These are phyloP conservation scores for Orbilia quercus DNA, from an alignment of 2,329 filamentous ascomycete genomes.

Conservation along the genomic window DNA sequence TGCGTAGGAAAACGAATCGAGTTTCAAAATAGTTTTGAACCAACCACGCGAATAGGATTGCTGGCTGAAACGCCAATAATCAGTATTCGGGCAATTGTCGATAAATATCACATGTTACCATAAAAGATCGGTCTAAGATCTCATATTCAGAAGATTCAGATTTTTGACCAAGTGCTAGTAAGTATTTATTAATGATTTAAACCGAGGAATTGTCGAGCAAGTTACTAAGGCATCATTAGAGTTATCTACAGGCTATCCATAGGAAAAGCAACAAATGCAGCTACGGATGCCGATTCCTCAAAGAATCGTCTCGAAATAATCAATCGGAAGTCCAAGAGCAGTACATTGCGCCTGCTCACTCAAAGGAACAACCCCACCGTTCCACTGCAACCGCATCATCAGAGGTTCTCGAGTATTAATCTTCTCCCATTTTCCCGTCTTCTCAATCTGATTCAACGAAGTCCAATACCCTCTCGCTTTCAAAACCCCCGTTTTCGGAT, in stretches of 20 bases:
- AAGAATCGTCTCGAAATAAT: slow-evolving; percentile 28
- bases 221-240: too few relatives aligned
- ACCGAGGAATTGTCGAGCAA: too few relatives aligned
- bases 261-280: too few relatives aligned
- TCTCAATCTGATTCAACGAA: slow-evolving; percentile 60
- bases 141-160: neutral
- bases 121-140: neutral
- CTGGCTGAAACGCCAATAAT: too few relatives aligned
- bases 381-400: slow-evolving; percentile 43
- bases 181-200: too few relatives aligned
- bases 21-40: too few relatives aligned
- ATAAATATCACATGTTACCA: too few relatives aligned
- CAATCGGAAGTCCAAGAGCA: slow-evolving; percentile 29
- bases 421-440: slow-evolving; percentile 61
- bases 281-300: neutral
- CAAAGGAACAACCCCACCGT: slow-evolving; percentile 13
- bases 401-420: slow-evolving; percentile 21
- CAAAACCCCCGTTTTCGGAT: slow-evolving; percentile 61
- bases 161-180: too few relatives aligned
- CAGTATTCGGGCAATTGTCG: too few relatives aligned
- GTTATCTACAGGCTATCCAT: too few relatives aligned
- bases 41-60: too few relatives aligned
- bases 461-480: slow-evolving; percentile 60
- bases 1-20: too few relatives aligned
- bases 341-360: slow-evolving; percentile 28